Evolutionary conservation across 345 rosid genomes (phyloP).

Genomic region (Populus davidiana): DNA sequence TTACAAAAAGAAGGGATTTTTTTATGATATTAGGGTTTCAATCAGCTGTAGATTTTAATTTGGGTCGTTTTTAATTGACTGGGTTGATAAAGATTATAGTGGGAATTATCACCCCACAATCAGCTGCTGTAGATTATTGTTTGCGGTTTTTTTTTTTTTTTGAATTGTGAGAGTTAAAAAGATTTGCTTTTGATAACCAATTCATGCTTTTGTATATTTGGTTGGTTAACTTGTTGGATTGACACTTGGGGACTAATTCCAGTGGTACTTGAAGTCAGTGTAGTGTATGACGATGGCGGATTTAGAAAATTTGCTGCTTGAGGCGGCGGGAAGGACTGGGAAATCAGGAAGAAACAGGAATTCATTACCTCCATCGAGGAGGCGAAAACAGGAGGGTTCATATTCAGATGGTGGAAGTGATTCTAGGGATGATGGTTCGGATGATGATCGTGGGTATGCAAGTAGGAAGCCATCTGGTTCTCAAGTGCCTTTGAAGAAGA

Average conservation of each 20-base stretch:
- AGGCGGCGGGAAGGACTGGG: conserved; percentile 94
- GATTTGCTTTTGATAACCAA: neutral
- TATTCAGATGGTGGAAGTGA: conserved; percentile 90
- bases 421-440: conserved; percentile 83
- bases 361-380: conserved; percentile 51
- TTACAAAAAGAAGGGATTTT: neutral
- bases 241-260: neutral
- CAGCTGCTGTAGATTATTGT: too few species aligned
- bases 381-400: conserved; percentile 66
- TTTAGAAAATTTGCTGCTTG: conserved; percentile 82
- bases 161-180: neutral
- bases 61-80: neutral
- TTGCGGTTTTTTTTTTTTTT: neutral
- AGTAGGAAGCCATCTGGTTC: conserved; percentile 86
- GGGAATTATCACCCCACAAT: neutral
- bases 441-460: conserved; percentile 61
- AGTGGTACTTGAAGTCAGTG: neutral
- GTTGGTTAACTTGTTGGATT: conserved; percentile 2
- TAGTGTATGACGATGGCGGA: conserved; percentile 54
- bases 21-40: neutral
- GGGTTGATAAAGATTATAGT: neutral
- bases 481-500: conserved; percentile 91
- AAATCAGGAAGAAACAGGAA: conserved; percentile 54
- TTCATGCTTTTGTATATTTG: neutral
- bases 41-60: neutral